Percentiles rank a stretch among this genome's conserved stretches.
phyloP scores from a whole-genome alignment of 441 rosid genomes.

The Gossypium davidsonii region DNA sequence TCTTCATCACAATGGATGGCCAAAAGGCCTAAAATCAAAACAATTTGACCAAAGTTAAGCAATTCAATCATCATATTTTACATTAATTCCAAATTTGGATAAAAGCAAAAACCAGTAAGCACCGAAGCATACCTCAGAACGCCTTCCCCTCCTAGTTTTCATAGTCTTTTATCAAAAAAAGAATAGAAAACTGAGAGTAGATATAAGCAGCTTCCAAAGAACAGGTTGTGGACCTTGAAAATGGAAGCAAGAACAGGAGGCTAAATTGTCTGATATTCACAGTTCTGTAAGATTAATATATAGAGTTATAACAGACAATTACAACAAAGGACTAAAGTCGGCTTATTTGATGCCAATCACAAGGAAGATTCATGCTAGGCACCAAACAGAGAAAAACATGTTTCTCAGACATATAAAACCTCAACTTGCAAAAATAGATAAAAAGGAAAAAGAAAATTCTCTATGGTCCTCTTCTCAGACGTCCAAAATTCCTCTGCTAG shows the following conservation, averaged over 20 bases:
- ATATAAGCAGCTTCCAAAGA: slow-evolving; percentile 10
- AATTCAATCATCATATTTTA: neutral
- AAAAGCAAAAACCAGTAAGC: slow-evolving; percentile 10
- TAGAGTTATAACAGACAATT: slow-evolving; percentile 16
- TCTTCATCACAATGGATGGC: slow-evolving; percentile 97
- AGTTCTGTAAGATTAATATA: slow-evolving; percentile 23
- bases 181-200: neutral
- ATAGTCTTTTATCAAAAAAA: slow-evolving; percentile 24
- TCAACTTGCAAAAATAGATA: slow-evolving; percentile 36
- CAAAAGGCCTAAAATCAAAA: slow-evolving; percentile 62
- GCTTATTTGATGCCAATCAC: slow-evolving; percentile 32
- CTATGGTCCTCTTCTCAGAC: slow-evolving; percentile 26
- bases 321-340: slow-evolving; percentile 13
- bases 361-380: slow-evolving; percentile 37
- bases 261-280: slow-evolving; percentile 11
- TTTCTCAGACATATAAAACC: slow-evolving; percentile 32
- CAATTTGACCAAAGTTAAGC: slow-evolving; percentile 13
- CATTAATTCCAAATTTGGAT: neutral
- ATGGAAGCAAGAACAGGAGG: slow-evolving; percentile 14
- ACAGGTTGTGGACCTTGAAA: slow-evolving; percentile 3
- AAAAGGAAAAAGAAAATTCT: slow-evolving; percentile 12
- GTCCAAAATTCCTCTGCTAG: slow-evolving; percentile 18
- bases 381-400: slow-evolving; percentile 44
- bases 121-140: slow-evolving; percentile 47
- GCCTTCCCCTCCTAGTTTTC: slow-evolving; percentile 44